Conservation (phyloP, 352 stramenopile species). For the Phytophthora citrophthora region DNA sequence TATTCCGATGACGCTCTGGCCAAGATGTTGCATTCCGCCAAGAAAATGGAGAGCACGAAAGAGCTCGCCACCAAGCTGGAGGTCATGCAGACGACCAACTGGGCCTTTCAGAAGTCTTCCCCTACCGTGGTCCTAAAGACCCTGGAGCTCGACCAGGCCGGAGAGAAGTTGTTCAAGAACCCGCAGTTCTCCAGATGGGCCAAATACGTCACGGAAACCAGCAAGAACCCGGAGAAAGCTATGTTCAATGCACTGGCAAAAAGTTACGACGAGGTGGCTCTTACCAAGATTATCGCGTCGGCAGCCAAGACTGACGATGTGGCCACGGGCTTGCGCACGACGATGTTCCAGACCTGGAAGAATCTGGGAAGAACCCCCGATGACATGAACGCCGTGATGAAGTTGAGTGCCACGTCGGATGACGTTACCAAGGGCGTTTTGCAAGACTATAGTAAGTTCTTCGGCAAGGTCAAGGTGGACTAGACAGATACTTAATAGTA, state of each 20-base stretch:
- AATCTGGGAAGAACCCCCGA: neutral
- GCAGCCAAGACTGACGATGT: slow-evolving; percentile 1
- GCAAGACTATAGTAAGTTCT: slow-evolving; percentile 5
- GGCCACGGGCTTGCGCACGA: neutral
- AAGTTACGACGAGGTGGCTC: neutral
- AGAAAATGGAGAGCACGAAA: neutral
- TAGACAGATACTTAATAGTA: no score
- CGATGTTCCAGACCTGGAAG: slow-evolving; percentile 1
- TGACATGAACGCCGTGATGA: neutral
- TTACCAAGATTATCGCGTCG: slow-evolving; percentile 10
- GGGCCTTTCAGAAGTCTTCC: neutral
- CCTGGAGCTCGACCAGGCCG: slow-evolving; percentile 1
- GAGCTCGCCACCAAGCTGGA: neutral
- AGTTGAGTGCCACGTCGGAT: neutral
- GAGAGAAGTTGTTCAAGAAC: neutral
- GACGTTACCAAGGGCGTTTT: slow-evolving; percentile 7
- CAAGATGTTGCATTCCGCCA: neutral
- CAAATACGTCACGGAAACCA: neutral
- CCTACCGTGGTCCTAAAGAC: neutral
- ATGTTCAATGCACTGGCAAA: neutral
- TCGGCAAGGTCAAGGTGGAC: slow-evolving; percentile 1
- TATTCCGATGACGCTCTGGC: slow-evolving; percentile 2
- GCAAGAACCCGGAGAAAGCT: neutral
- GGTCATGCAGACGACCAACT: neutral
- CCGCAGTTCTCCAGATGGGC: slow-evolving; percentile 7